phyloP scores from a whole-genome alignment of 1,139 yeast genomes.

The Debaryomyces fabryi region DNA sequence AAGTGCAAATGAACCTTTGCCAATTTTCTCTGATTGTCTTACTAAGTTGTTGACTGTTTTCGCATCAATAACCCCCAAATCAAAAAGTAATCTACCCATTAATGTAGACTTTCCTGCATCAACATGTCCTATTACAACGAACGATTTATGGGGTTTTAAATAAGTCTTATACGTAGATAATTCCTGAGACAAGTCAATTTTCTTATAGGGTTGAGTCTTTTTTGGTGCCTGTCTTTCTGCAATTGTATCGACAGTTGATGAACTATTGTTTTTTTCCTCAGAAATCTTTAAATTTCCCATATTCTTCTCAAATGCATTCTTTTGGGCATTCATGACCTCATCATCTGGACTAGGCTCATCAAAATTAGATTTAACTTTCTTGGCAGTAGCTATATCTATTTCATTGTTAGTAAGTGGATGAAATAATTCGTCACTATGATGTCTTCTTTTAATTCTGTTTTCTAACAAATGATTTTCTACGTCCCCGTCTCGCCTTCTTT shows the following conservation, averaged over 20 bases:
- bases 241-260: slow-evolving; percentile 8
- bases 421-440: slow-evolving; percentile 25
- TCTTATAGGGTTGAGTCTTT: slow-evolving; percentile 44
- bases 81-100: slow-evolving; percentile 86
- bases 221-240: slow-evolving; percentile 16
- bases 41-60: slow-evolving; percentile 75
- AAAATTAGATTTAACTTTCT: slow-evolving; percentile 59
- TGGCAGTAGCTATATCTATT: slow-evolving; percentile 47
- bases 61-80: slow-evolving; percentile 78
- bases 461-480: slow-evolving; percentile 13
- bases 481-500: slow-evolving; percentile 11
- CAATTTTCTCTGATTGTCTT: slow-evolving; percentile 77
- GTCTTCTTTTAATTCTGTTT: slow-evolving; percentile 28
- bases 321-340: slow-evolving; percentile 62
- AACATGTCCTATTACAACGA: slow-evolving; percentile 93
- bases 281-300: slow-evolving; percentile 32
- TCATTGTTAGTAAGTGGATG: slow-evolving; percentile 47
- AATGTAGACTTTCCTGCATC: slow-evolving; percentile 98
- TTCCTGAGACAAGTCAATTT: slow-evolving; percentile 43
- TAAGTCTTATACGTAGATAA: slow-evolving; percentile 35
- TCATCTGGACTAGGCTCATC: slow-evolving; percentile 85
- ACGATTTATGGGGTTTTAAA: slow-evolving; percentile 67
- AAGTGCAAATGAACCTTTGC: slow-evolving; percentile 90
- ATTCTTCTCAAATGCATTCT: slow-evolving; percentile 48
- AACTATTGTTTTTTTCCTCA: slow-evolving; percentile 12